These are phyloP conservation scores for Alternaria sp. DNA, from an alignment of 2,329 filamentous ascomycete species.

Conservation along the genomic window DNA sequence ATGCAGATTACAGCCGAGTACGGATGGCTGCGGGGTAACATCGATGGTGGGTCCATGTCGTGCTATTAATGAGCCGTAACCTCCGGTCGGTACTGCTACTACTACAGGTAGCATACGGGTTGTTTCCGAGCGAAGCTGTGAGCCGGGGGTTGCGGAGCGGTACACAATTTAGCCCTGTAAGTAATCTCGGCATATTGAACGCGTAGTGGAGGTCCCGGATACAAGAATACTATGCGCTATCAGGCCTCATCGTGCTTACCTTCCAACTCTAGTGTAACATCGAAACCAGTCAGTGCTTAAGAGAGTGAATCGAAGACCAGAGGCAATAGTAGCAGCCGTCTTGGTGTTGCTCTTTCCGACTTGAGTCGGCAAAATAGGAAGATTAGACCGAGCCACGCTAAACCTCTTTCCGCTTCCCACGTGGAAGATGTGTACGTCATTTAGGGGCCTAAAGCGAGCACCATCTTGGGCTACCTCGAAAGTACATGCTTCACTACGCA, in stretches of 20 bases:
- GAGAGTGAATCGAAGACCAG: background rate
- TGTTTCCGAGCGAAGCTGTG: slow-evolving; percentile 3
- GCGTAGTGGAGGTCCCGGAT: background rate
- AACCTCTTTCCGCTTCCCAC: background rate
- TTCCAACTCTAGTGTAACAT: background rate
- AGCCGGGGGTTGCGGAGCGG: background rate
- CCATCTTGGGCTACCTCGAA: background rate
- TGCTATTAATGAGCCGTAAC: background rate
- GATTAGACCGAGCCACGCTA: background rate
- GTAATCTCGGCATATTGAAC: slow-evolving; percentile 10
- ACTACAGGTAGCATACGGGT: background rate
- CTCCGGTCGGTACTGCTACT: slow-evolving; percentile 6
- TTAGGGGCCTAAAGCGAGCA: background rate
- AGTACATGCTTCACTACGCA: background rate
- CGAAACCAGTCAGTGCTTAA: background rate
- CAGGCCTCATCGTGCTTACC: background rate
- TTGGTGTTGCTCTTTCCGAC: background rate
- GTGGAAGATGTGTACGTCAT: background rate
- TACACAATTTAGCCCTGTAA: background rate
- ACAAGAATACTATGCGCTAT: background rate
- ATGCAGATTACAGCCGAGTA: slow-evolving; percentile 9
- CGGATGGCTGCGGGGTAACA: slow-evolving; percentile 24
- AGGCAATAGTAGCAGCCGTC: background rate
- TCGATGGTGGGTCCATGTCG: slow-evolving; percentile 14
- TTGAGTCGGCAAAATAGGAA: background rate